These are phyloP conservation scores for Eucalyptus shirleyi DNA, from an alignment of 345 rosid species.

Conservation along the genomic window DNA sequence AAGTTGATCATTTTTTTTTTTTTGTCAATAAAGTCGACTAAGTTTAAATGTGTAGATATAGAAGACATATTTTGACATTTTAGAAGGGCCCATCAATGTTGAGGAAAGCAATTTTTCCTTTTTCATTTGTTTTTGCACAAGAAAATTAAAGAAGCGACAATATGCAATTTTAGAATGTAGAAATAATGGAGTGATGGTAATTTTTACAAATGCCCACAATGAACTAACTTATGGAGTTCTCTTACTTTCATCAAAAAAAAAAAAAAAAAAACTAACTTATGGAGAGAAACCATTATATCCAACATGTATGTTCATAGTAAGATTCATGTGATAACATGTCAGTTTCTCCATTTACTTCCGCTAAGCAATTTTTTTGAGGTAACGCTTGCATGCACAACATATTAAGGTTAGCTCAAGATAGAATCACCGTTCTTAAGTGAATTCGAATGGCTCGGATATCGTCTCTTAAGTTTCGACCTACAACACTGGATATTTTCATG, in stretches of 20 bases:
- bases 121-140: background rate
- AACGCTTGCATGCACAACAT: fast-evolving
- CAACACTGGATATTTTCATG: background rate
- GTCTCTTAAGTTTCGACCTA: fast-evolving
- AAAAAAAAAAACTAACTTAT: background rate
- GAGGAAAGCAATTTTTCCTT: too few relatives aligned
- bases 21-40: too few relatives aligned
- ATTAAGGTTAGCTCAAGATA: background rate
- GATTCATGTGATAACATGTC: background rate
- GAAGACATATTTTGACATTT: background rate
- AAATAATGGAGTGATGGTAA: background rate
- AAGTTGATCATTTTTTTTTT: too few relatives aligned
- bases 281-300: background rate
- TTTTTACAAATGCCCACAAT: background rate
- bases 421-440: background rate
- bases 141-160: too few relatives aligned
- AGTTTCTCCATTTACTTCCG: background rate
- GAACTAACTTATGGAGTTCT: background rate
- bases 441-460: background rate
- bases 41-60: background rate
- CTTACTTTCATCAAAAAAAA: too few relatives aligned
- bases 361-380: background rate
- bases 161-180: background rate
- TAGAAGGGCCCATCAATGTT: too few relatives aligned
- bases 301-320: background rate